These are phyloP conservation scores for Albatrellus ellisii DNA, from an alignment of 768 basidiomycete genomes.

Conservation along the genomic window DNA sequence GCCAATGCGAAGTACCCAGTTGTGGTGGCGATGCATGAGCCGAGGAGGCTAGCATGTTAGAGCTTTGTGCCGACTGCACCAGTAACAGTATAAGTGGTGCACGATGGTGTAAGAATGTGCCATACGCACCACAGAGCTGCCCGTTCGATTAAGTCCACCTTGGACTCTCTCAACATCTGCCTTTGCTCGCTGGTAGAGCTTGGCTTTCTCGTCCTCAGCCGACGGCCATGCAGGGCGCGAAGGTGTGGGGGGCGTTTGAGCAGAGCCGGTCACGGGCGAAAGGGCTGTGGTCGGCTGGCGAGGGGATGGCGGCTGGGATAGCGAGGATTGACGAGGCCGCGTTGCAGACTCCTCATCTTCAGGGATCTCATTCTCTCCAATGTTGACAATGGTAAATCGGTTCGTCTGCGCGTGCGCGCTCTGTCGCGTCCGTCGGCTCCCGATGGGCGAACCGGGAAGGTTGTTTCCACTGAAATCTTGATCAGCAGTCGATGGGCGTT, in stretches of 20 bases:
- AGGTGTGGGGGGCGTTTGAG: not conserved
- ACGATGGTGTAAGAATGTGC: too few relatives aligned
- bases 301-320: slow-evolving; percentile 3
- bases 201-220: slow-evolving; percentile 35
- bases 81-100: too few relatives aligned
- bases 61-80: too few relatives aligned
- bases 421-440: slow-evolving; percentile 20
- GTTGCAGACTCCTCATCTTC: slow-evolving; percentile 31
- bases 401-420: slow-evolving; percentile 17
- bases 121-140: slow-evolving; percentile 16
- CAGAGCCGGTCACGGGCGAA: not conserved
- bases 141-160: slow-evolving; percentile 18
- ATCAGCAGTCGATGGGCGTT: too few relatives aligned
- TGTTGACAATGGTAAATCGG: slow-evolving; percentile 30
- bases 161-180: slow-evolving; percentile 27
- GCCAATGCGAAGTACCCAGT: slow-evolving; percentile 28
- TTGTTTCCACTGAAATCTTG: too few relatives aligned
- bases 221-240: slow-evolving; percentile 14
- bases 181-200: slow-evolving; percentile 27
- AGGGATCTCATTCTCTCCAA: slow-evolving; percentile 23
- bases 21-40: slow-evolving; percentile 5
- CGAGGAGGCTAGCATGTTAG: not conserved
- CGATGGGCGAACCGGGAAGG: too few relatives aligned
- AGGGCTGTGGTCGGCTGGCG: not conserved
- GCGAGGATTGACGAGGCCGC: slow-evolving; percentile 2